Conservation (phyloP, 1,139 yeast genomes). For the Wickerhamiella pararugosa region DNA sequence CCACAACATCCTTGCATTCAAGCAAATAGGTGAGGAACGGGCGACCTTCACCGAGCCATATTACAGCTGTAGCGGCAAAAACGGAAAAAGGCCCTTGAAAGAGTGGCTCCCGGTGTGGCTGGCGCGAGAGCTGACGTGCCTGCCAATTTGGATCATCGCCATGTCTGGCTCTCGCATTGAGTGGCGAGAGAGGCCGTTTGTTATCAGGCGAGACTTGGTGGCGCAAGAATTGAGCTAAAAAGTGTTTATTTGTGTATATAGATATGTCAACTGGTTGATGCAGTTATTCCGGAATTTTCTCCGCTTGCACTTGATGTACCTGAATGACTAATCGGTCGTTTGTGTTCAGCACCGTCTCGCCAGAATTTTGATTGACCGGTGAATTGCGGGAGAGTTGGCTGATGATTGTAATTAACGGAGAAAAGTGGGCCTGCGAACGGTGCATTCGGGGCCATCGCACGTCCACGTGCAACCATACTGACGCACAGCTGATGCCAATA, state of each 20-base stretch:
- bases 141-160: slow-evolving; percentile 75
- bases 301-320: too few species aligned
- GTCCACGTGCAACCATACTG: slow-evolving; percentile 83
- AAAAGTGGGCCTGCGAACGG: slow-evolving; percentile 89
- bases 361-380: too few species aligned
- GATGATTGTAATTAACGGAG: slow-evolving; percentile 87
- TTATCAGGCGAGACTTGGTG: slow-evolving; percentile 55
- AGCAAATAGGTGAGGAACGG: slow-evolving; percentile 20
- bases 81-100: slow-evolving; percentile 9
- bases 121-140: slow-evolving; percentile 54
- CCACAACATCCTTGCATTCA: slow-evolving; percentile 29
- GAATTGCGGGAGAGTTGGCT: too few species aligned
- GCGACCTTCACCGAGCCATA: slow-evolving; percentile 22
- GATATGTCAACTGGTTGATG: too few species aligned
- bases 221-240: slow-evolving; percentile 37
- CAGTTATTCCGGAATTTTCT: too few species aligned
- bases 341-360: too few species aligned
- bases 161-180: slow-evolving; percentile 64
- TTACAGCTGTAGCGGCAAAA: slow-evolving; percentile 15
- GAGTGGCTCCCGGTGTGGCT: slow-evolving; percentile 44
- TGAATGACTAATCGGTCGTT: too few species aligned
- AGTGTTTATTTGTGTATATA: not conserved
- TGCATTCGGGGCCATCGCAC: slow-evolving; percentile 95
- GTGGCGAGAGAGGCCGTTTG: slow-evolving; percentile 73
- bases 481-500: slow-evolving; percentile 79